Evolutionary conservation across 257 asterid genomes (phyloP), one percentile per base, ranked within the genome.

Genomic region (Plantago ovata): DNA sequence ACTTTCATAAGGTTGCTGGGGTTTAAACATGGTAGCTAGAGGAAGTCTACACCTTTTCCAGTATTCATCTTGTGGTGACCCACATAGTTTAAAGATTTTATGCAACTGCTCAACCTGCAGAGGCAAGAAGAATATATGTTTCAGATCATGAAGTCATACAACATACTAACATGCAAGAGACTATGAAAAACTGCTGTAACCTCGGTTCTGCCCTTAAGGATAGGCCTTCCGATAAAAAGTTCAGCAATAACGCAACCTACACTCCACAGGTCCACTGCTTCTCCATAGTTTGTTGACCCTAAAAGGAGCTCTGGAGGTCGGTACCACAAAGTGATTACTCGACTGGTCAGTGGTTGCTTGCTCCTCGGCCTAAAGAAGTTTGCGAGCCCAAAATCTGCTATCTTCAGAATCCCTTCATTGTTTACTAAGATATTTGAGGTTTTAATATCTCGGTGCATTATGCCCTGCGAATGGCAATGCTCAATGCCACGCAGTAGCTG

Each of bases 241-340:
- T 93, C 99, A 4, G 97, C 96, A 59, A 93, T 89, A 38, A 93
- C 94, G 56, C 99, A 93, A 19, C 99, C 99, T 1, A 75, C 83
- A 58, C 99, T 93, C 99, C 99, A 93, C 18, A 93, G 18, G 70
- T 93, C 99, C 42, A 93, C 86, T 1, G 84, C 82, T 43, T 71
- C 78, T n/a, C 87, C 89, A 24, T 93, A 93, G 59, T 64, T 69
- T 8, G 96, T 89, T 1, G 96, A 75, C 13, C 99, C 99, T 68
- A 93, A 16, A 24, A 93, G 79, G 56, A 93, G 97, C 58, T 93
- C 99, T 12, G 99, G 99, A 1, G 99, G 97, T 8, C 97, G 94
- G 69, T 89, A 93, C 99, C 99, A 93, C 54, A 93, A 61, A 3
- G 99, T 93, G 56, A 93, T 96, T 63, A 93, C 99, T 5, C 96